phyloP scores from a whole-genome alignment of 2,329 filamentous ascomycete species.

The Sporothrix variecibatus region DNA sequence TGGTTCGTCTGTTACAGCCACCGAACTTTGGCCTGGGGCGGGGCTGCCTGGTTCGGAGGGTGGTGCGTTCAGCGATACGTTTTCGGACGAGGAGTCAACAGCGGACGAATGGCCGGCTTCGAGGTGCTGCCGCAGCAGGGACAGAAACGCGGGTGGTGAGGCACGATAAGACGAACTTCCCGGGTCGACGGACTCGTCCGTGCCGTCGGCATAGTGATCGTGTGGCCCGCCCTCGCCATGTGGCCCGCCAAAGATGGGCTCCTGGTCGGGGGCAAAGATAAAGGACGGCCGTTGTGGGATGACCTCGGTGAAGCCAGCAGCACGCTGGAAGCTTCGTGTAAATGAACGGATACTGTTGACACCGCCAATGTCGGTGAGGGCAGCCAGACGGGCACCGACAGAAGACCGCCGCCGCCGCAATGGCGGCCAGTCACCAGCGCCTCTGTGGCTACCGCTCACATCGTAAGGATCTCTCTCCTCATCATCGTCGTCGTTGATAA shows the following conservation, averaged over 20 bases:
- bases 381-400: conserved; percentile 46
- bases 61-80: conserved; percentile 8
- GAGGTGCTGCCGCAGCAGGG: conserved; percentile 57
- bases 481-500: conserved; percentile 20
- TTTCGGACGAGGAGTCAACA: conserved; percentile 28
- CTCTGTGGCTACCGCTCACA: conserved; percentile 3
- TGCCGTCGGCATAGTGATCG: conserved; percentile 45
- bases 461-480: conserved; percentile 24
- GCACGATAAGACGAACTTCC: conserved; percentile 35
- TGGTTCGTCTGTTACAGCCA: conserved; percentile 3
- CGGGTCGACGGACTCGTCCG: conserved; percentile 43
- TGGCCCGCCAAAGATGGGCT: conserved; percentile 42
- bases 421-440: conserved; percentile 25
- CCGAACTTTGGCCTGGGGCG: conserved; percentile 40
- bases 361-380: conserved; percentile 73
- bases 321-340: conserved; percentile 87
- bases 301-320: conserved; percentile 84
- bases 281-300: conserved; percentile 78
- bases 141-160: conserved; percentile 36
- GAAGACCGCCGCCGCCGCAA: conserved; percentile 26
- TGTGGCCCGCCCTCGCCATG: conserved; percentile 30
- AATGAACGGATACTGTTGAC: conserved; percentile 95
- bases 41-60: conserved; percentile 21
- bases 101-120: conserved; percentile 39
- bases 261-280: conserved; percentile 61